These are phyloP conservation scores for Schwanniomyces sp. DNA, from an alignment of 805 yeast species.

Conservation along the genomic window DNA sequence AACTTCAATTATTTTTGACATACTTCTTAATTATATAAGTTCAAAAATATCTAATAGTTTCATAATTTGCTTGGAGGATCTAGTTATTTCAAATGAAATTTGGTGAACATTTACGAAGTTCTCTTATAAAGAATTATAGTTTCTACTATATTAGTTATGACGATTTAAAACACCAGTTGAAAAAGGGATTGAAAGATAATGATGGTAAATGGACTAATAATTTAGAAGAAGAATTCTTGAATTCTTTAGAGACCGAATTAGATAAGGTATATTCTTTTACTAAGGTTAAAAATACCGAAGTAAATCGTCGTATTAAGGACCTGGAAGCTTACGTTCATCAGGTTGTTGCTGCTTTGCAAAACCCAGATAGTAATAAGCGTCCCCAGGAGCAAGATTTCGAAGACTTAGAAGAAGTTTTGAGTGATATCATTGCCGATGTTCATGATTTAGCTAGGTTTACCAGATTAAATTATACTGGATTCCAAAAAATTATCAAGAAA, in stretches of 20 bases:
- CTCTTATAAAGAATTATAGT: conserved; percentile 85
- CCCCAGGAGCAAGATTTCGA: conserved; percentile 45
- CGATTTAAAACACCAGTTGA: conserved; percentile 80
- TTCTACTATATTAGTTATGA: conserved; percentile 92
- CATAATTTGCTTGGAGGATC: neutral
- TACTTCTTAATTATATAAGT: neutral
- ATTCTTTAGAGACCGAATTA: conserved; percentile 73
- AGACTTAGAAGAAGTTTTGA: conserved; percentile 43
- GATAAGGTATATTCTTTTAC: conserved; percentile 94
- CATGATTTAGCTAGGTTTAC: conserved; percentile 95
- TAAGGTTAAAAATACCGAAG: conserved; percentile 82
- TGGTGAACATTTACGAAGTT: conserved; percentile 88
- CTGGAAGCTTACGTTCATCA: conserved; percentile 70
- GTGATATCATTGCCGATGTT: conserved; percentile 92
- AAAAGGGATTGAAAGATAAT: conserved; percentile 61
- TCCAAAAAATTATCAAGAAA: conserved; percentile 93
- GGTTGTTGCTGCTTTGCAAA: conserved; percentile 52
- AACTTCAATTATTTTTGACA: neutral
- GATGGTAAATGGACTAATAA: conserved; percentile 68
- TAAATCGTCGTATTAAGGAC: conserved; percentile 79
- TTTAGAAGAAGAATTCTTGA: conserved; percentile 80
- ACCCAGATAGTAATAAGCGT: conserved; percentile 23
- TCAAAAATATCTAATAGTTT: neutral
- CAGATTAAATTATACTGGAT: conserved; percentile 92
- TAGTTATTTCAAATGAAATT: conserved; percentile 66